Evolutionary conservation across 805 yeast genomes (phyloP), one percentile per base, ranked within the genome.

Genomic region (Kodamaea neixiangensis): DNA sequence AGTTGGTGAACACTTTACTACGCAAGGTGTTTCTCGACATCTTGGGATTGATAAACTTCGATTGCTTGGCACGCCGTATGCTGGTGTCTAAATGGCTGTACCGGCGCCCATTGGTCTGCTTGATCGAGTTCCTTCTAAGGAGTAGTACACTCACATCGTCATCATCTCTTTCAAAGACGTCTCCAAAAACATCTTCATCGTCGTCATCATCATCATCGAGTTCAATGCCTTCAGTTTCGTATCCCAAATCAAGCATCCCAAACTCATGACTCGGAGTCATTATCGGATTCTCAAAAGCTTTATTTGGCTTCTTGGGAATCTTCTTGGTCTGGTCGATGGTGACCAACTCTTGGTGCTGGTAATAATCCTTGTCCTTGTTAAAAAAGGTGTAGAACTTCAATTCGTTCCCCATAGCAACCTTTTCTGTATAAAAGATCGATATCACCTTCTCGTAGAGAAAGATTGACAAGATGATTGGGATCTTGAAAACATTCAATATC

Each of bases 341-440:
- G 20, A 67, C 46, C 55, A 68, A 58, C 22, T 71, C 73, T 20
- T 52, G 51, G 51, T 71, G 75, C 20, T 52, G 51, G 51, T 71
- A 75, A 42, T 64, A 64, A 42, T 69, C 72, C 14, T 58, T 57
- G n/a, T 63, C 70, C 47, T 60, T 61, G 45, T 54, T 55, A 41
- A 73, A 64, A 48, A 73, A 71, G 1, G 78, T 72, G 56, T 68
- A 73, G 46, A 61, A 55, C 52, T 73, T 73, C 46, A 63, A 53
- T 31, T 62, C 62, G 22, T 51, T 50, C 18, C 52, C 44, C 10
- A 40, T 45, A 5, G 33, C 50, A 44, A 46, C 52, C 47, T 50
- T 55, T 37, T 59, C 59, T 41, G 56, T 48, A 45, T 59, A 63
- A 19, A 63, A 47, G 35, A 60, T 61, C 25, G 65, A 58, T 10